These are phyloP conservation scores for Conoideocrella luteorostrata DNA, from an alignment of 2,329 filamentous ascomycete genomes.

Conservation along the genomic window DNA sequence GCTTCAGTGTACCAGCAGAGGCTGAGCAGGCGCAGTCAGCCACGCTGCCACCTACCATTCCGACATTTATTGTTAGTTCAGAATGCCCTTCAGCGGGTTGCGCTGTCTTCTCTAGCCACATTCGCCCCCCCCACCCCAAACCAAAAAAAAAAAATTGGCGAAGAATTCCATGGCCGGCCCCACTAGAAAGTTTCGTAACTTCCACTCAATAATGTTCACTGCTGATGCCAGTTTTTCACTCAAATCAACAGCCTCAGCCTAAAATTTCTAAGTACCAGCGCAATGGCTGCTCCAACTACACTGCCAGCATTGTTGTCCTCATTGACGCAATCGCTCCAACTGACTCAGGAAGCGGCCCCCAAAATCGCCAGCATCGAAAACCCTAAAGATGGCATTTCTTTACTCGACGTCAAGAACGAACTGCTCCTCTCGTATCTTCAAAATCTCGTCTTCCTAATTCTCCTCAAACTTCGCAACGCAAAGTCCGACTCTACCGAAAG, in stretches of 20 bases:
- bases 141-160: too few species aligned
- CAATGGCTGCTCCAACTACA: constrained; percentile 43
- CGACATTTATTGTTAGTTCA: too few species aligned
- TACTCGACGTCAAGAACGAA: constrained; percentile 94
- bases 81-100: too few species aligned
- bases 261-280: constrained; percentile 15
- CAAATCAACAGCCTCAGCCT: constrained; percentile 5
- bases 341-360: constrained; percentile 61
- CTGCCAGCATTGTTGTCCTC: constrained; percentile 46
- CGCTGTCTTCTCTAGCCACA: too few species aligned
- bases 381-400: constrained; percentile 82
- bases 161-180: constrained; percentile 7
- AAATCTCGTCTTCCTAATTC: constrained; percentile 81
- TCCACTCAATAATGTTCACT: neutral
- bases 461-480: constrained; percentile 67
- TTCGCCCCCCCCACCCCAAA: too few species aligned
- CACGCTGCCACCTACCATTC: too few species aligned
- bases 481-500: constrained; percentile 19
- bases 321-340: constrained; percentile 51
- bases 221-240: constrained; percentile 1
- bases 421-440: constrained; percentile 94
- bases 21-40: too few species aligned
- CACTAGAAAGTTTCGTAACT: constrained; percentile 16
- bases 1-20: too few species aligned
- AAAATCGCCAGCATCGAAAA: constrained; percentile 58